Evolutionary conservation across 176 grass and related monocot species (phyloP), one percentile per base, ranked within the genome.

Genomic region (Triticum aestivum): DNA sequence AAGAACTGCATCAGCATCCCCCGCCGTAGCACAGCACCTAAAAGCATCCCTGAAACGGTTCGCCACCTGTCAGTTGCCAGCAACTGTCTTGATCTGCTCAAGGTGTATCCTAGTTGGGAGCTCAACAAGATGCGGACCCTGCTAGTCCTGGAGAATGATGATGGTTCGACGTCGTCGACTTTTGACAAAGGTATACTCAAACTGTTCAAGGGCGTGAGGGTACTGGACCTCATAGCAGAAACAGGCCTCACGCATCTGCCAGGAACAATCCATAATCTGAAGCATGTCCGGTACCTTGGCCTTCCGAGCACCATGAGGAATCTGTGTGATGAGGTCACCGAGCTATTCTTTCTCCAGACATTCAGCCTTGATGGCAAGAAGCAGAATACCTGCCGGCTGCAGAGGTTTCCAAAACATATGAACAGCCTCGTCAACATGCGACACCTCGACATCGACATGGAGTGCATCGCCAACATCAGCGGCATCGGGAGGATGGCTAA

Each of bases 21-120:
- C n/a, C n/a, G n/a, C n/a, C n/a, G n/a, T n/a, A n/a, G n/a, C n/a
- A n/a, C n/a, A n/a, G n/a, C n/a, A n/a, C n/a, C n/a, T n/a, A n/a
- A n/a, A n/a, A n/a, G n/a, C n/a, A 69, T 61, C 32, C 75, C 58
- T 8, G 0, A 0, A 0, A 79, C 34, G 1, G 77, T 63, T 27
- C 34, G 58, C 21, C 77, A 79, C 21, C 17, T 79, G 37, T 63
- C 77, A 1, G 34, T 79, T 1, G 39, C 54, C 11, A 27, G 21
- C 0, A 3, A 1, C 11, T 63, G 34, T 1, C 3, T 79, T 61
- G n/a, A n/a, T n/a, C n/a, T n/a, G n/a, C n/a, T n/a, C n/a, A n/a
- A n/a, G n/a, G n/a, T n/a, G n/a, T n/a, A n/a, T 0, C 3, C 39
- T 9, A 37, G 33, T 0, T 13, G 0, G 0, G 10, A 2, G 12